Percentiles rank a stretch among this genome's conserved stretches.
Conservation (phyloP, 2,329 filamentous ascomycete species). For the Hypoxylon sp. region DNA sequence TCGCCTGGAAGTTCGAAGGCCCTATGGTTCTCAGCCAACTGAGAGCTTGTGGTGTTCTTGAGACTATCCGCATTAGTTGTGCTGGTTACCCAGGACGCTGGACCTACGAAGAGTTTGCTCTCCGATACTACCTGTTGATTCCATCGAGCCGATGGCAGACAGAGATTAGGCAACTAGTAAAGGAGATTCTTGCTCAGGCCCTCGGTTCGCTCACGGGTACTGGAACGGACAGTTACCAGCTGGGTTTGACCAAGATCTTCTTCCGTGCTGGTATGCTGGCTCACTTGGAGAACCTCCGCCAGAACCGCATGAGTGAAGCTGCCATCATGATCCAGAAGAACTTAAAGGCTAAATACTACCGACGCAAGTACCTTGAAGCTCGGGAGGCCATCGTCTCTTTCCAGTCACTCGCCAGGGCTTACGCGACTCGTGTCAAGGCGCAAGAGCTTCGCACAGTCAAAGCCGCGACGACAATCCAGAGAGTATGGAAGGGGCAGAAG, state of each 20-base stretch:
- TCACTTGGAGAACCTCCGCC: slow-evolving; percentile 94
- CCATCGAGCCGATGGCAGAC: slow-evolving; percentile 91
- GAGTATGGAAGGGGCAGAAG: slow-evolving; percentile 93
- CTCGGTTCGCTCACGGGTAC: slow-evolving; percentile 82
- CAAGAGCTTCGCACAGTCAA: slow-evolving; percentile 86
- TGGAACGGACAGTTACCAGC: slow-evolving; percentile 93
- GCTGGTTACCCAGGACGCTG: slow-evolving; percentile 97
- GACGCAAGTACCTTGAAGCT: slow-evolving; percentile 89
- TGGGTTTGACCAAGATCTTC: slow-evolving; percentile 98
- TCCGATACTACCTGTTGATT: slow-evolving; percentile 98
- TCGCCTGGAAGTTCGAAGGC: slow-evolving; percentile 97
- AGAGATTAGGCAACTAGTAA: slow-evolving; percentile 94
- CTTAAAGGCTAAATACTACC: slow-evolving; percentile 93
- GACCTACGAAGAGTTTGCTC: slow-evolving; percentile 98
- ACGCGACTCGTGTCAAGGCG: slow-evolving; percentile 81
- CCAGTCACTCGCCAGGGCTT: slow-evolving; percentile 84
- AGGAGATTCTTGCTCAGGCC: slow-evolving; percentile 90
- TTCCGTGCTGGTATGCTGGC: slow-evolving; percentile 99
- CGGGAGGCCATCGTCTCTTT: slow-evolving; percentile 84
- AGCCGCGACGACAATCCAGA: slow-evolving; percentile 94
- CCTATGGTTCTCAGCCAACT: slow-evolving; percentile 99
- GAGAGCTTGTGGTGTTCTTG: slow-evolving; percentile 97
- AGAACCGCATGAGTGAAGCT: slow-evolving; percentile 89
- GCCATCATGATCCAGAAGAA: slow-evolving; percentile 99
- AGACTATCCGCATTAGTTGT: slow-evolving; percentile 97